Evolutionary conservation across 108 stramenopile genomes (phyloP), one percentile per base, ranked within the genome.

Genomic region (Mayamaea pseudoterrestris): DNA sequence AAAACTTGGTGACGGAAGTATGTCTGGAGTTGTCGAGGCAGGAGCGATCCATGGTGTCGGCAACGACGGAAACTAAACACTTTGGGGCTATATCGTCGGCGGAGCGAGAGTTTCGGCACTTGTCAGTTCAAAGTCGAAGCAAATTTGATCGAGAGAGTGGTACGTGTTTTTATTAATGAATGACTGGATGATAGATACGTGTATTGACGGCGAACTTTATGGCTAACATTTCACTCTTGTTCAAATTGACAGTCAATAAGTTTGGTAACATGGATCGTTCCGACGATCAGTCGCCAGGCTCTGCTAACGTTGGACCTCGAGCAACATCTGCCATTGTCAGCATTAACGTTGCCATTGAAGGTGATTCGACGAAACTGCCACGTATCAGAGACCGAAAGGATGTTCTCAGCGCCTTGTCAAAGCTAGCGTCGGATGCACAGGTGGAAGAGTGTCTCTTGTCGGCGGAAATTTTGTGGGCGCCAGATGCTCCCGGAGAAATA

Each of bases 321-420:
- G 71, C 73, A 35, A 80, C 78, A 12, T 42, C 59, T 17, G 78
- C 78, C 9, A 68, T 80, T 30, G 68, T 80, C 17, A 75, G 68
- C 0, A 47, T 80, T 21, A 42, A 69, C 22, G 20, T 74, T 21
- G 41, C 53, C n/a, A 80, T 80, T 56, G 78, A 80, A 26, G 78
- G 78, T 16, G 71, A 80, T 47, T 48, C 50, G 7, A 72, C 71
- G 9, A 60, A 48, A 28, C 40, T 71, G 9, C 50, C 57, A 36
- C 3, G 20, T 9, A 45, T 67, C n/a, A 30, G 36, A 2, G 60
- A 44, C 13, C 52, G 74, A 0, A 39, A 58, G 18, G 68, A 70
- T 53, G 49, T 73, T 24, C 58, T 68, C 40, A 49, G 48, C 0
- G 69, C 78, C 20, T 58, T 80, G 55, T 51, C 50, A 20, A 59